Percentiles rank a stretch among this genome's conserved stretches.
Conservation (phyloP, 2,329 filamentous ascomycete species). For the Fusarium newnesense region DNA sequence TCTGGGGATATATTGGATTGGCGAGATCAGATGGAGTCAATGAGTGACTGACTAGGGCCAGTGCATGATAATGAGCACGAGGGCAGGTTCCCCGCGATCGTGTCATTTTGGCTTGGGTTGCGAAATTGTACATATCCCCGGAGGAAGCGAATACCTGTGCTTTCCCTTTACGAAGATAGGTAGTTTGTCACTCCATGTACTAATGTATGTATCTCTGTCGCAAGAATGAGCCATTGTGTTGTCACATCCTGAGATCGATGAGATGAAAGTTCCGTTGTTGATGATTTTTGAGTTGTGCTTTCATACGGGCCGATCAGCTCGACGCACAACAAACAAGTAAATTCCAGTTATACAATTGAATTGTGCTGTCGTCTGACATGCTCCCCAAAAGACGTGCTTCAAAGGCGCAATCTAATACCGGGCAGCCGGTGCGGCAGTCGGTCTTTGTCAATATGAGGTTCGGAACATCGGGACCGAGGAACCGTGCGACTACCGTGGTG, state of each 20-base stretch:
- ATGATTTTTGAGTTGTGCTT: background rate
- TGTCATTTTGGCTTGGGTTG: constrained; percentile 39
- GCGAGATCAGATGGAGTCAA: background rate
- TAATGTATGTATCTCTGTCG: constrained; percentile 14
- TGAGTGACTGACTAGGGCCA: background rate
- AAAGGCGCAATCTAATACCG: constrained; percentile 1
- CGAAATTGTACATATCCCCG: constrained; percentile 23
- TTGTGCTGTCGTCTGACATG: background rate
- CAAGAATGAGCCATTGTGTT: constrained; percentile 27
- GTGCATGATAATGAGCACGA: constrained; percentile 31
- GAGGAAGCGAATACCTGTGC: background rate
- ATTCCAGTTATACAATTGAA: background rate
- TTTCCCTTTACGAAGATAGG: background rate
- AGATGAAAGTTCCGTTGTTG: background rate
- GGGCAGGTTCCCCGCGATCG: constrained; percentile 40
- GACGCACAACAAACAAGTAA: background rate
- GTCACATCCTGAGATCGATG: constrained; percentile 16
- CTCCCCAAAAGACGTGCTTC: background rate
- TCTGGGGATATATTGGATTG: constrained; percentile 17
- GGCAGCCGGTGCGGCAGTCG: constrained; percentile 33
- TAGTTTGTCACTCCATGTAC: background rate
- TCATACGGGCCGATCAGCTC: background rate
- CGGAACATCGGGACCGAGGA: constrained; percentile 36
- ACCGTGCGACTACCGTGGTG: constrained; percentile 35
- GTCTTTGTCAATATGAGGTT: background rate